These are phyloP conservation scores for Talaromyces sp. DNA, from an alignment of 2,329 filamentous ascomycete genomes.

Conservation along the genomic window DNA sequence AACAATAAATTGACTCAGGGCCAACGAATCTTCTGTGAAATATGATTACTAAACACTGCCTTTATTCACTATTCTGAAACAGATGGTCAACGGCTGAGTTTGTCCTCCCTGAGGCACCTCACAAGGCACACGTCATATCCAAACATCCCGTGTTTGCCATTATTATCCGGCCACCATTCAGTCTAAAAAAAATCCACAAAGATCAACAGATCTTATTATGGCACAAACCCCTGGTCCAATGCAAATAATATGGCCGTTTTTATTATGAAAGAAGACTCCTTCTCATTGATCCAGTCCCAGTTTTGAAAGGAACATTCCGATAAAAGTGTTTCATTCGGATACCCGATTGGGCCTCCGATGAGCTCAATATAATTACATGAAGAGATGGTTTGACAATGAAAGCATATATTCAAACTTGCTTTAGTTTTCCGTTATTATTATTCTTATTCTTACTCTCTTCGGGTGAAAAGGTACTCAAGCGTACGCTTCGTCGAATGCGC, in stretches of 20 bases:
- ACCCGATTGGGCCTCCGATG: slow-evolving; percentile 2
- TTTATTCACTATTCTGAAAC: neutral
- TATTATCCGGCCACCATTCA: neutral
- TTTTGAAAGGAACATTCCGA: neutral
- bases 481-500: neutral
- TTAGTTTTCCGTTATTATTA: neutral
- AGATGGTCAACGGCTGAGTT: neutral
- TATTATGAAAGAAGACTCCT: neutral
- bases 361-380: neutral
- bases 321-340: neutral
- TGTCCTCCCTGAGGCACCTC: neutral
- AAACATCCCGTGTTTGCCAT: neutral
- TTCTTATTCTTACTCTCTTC: neutral
- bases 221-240: neutral
- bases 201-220: too few species aligned
- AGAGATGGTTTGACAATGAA: neutral
- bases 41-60: neutral
- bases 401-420: neutral
- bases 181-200: neutral
- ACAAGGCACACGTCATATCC: neutral
- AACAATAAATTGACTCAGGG: neutral
- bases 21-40: neutral
- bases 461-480: neutral
- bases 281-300: neutral
- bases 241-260: neutral